Percentiles rank a stretch among this genome's conserved stretches.
phyloP scores from a whole-genome alignment of 1,139 yeast species.

The Kluyveromyces marxianus region DNA sequence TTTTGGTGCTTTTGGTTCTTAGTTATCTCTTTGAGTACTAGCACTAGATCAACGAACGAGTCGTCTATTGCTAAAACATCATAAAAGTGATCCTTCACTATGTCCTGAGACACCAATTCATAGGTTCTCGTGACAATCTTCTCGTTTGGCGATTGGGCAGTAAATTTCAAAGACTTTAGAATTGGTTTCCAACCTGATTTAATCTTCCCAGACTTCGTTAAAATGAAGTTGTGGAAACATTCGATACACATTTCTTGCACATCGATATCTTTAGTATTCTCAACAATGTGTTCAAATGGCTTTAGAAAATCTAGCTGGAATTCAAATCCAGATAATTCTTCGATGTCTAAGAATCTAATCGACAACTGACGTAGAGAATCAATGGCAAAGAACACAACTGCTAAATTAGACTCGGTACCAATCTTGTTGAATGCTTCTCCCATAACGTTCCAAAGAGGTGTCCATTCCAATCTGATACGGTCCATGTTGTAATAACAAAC shows the following conservation, averaged over 20 bases:
- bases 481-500: slow-evolving; percentile 96
- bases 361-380: slow-evolving; percentile 92
- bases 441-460: slow-evolving; percentile 90
- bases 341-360: slow-evolving; percentile 85
- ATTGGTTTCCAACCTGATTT: slow-evolving; percentile 95
- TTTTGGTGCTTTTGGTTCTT: slow-evolving; percentile 81
- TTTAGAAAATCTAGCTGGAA: slow-evolving; percentile 90
- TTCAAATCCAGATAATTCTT: slow-evolving; percentile 89
- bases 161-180: slow-evolving; percentile 54
- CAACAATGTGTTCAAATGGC: slow-evolving; percentile 79
- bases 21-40: slow-evolving; percentile 71
- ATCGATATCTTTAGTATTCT: slow-evolving; percentile 57
- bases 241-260: slow-evolving; percentile 88
- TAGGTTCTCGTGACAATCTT: slow-evolving; percentile 56
- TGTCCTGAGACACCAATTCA: slow-evolving; percentile 49
- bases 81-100: slow-evolving; percentile 54
- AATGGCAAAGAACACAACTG: slow-evolving; percentile 81
- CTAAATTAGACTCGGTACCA: slow-evolving; percentile 68
- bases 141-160: slow-evolving; percentile 37
- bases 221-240: slow-evolving; percentile 79
- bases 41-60: slow-evolving; percentile 65
- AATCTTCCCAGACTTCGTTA: slow-evolving; percentile 65
- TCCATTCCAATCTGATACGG: slow-evolving; percentile 94
- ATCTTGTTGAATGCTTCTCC: slow-evolving; percentile 83
- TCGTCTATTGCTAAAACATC: slow-evolving; percentile 62